phyloP scores from a whole-genome alignment of 1,284 basidiomycete genomes.

The Marasmius oreades region DNA sequence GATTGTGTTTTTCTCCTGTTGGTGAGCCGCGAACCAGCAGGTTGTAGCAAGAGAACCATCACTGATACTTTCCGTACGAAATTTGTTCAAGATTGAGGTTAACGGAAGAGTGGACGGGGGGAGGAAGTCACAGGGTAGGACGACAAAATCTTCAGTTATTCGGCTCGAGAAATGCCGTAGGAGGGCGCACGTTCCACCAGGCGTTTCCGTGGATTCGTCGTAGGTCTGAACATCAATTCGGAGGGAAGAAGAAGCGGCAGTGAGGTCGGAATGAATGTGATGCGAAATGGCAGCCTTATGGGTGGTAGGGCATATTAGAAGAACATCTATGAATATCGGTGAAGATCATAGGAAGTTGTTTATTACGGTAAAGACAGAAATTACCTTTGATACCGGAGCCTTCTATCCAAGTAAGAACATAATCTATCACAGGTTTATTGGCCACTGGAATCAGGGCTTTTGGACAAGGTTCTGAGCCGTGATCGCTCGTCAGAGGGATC shows the following conservation, averaged over 20 bases:
- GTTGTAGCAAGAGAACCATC: constrained; percentile 72
- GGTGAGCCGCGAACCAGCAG: constrained; percentile 67
- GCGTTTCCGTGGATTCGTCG: constrained; percentile 64
- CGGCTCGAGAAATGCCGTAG: constrained; percentile 66
- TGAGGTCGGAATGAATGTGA: constrained; percentile 70
- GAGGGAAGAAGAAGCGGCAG: constrained; percentile 57
- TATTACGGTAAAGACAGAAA: constrained; percentile 17
- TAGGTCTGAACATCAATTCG: constrained; percentile 72
- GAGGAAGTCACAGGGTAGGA: constrained; percentile 91
- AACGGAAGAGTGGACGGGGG: constrained; percentile 74
- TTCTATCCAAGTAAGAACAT: constrained; percentile 83
- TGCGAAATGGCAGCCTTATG: constrained; percentile 76
- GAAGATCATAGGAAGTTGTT: constrained; percentile 10
- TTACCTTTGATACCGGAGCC: constrained; percentile 81
- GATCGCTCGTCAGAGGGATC: constrained; percentile 65
- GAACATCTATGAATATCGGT: constrained; percentile 60
- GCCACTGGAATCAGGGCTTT: constrained; percentile 87
- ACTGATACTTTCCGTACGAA: constrained; percentile 64
- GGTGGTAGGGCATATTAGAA: constrained; percentile 77
- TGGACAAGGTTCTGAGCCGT: constrained; percentile 72
- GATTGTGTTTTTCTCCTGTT: constrained; percentile 49
- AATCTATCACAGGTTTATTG: constrained; percentile 86
- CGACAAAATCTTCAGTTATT: constrained; percentile 79
- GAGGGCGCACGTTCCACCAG: constrained; percentile 66
- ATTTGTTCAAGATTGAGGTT: constrained; percentile 73